These are phyloP conservation scores for Phellopilus nigrolimitatus DNA, from an alignment of 1,284 basidiomycete genomes.

Conservation along the genomic window DNA sequence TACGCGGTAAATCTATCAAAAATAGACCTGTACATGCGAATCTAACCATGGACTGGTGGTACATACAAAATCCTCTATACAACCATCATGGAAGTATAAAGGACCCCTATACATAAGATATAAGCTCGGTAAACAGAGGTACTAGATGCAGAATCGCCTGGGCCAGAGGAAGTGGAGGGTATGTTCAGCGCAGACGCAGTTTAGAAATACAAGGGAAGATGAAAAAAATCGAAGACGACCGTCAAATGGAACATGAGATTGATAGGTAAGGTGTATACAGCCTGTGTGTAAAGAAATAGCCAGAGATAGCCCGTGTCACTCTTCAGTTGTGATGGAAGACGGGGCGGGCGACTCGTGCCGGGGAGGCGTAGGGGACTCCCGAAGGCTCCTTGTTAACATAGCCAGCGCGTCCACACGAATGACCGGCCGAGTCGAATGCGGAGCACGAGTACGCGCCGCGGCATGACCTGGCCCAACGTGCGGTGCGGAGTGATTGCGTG, in stretches of 20 bases:
- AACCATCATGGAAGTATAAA: not conserved
- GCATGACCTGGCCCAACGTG: constrained; percentile 12
- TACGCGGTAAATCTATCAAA: too few relatives aligned
- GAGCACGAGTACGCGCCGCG: constrained; percentile 7
- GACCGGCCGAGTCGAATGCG: constrained; percentile 20
- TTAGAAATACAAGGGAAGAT: not conserved
- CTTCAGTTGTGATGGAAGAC: not conserved
- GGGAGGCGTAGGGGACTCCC: constrained; percentile 11
- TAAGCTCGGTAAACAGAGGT: not conserved
- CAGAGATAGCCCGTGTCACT: not conserved
- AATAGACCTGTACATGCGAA: not conserved
- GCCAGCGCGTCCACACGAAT: constrained; percentile 21
- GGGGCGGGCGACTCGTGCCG: constrained; percentile 7
- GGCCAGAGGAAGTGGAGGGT: too few relatives aligned
- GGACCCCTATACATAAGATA: not conserved
- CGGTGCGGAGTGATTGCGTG: constrained; percentile 21
- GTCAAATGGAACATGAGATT: not conserved
- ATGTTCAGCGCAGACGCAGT: too few relatives aligned
- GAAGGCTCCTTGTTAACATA: constrained; percentile 20
- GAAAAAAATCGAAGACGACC: not conserved
- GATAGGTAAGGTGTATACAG: not conserved
- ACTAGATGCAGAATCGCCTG: not conserved
- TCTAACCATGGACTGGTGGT: not conserved
- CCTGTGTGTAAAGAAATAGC: not conserved
- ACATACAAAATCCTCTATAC: not conserved